Percentiles rank a stretch among this genome's conserved stretches.
Evolutionary conservation across 2,329 filamentous ascomycete species (phyloP).

Genomic region (Paecilomyces niveus): DNA sequence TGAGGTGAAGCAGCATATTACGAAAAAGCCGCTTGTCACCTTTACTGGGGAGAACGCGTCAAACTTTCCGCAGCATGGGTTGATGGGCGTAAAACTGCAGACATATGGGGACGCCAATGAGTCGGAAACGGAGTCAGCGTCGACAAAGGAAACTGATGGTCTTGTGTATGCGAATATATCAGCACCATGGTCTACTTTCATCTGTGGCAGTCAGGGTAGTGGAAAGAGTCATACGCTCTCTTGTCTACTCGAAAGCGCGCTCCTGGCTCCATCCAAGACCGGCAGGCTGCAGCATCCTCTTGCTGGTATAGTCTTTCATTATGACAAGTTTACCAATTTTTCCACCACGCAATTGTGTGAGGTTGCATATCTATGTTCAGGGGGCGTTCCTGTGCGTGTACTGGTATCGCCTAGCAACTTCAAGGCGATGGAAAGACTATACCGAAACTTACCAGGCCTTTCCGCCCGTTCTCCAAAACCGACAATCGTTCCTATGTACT

Average conservation of each 20-base stretch:
- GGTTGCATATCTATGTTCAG: constrained; percentile 48
- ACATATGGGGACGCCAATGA: constrained; percentile 7
- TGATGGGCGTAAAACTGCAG: constrained; percentile 13
- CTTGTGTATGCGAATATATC: constrained; percentile 43
- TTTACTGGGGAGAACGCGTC: neutral
- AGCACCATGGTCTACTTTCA: constrained; percentile 52
- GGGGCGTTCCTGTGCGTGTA: constrained; percentile 42
- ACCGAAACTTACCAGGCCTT: constrained; percentile 30
- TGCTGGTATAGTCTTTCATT: constrained; percentile 51
- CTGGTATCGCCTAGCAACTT: constrained; percentile 47
- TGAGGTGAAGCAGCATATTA: neutral
- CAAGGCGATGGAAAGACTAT: constrained; percentile 33
- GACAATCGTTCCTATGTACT: constrained; percentile 38
- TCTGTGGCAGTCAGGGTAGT: constrained; percentile 57
- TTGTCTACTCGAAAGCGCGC: constrained; percentile 46
- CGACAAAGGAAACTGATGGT: constrained; percentile 7
- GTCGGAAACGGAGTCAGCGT: neutral
- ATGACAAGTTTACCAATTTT: constrained; percentile 40
- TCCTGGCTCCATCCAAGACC: constrained; percentile 24
- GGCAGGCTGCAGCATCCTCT: constrained; percentile 43
- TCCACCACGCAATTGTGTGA: constrained; percentile 42
- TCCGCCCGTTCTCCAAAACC: constrained; percentile 27
- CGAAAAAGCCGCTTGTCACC: neutral
- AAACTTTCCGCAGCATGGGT: constrained; percentile 16
- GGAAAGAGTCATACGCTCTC: constrained; percentile 57